Conservation (phyloP, 2,329 filamentous ascomycete species). For the Stachybotrys chartarum region DNA sequence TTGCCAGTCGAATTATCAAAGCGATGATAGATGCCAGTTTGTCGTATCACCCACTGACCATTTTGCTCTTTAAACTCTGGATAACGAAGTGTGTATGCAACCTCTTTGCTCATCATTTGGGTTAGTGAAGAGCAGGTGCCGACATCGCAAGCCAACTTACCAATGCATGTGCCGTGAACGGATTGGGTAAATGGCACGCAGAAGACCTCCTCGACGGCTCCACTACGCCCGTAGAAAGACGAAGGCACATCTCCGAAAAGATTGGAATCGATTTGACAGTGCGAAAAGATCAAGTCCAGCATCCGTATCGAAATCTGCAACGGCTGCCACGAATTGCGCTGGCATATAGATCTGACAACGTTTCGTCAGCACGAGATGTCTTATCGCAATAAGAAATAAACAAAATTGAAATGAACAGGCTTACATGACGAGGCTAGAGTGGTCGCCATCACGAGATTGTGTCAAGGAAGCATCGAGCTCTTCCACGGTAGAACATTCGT, state of each 20-base stretch:
- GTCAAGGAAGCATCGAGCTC: background rate
- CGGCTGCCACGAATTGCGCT: slow-evolving; percentile 19
- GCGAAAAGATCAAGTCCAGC: slow-evolving; percentile 13
- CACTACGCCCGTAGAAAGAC: slow-evolving; percentile 17
- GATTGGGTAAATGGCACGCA: slow-evolving; percentile 15
- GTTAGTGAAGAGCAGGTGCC: background rate
- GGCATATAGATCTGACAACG: slow-evolving; percentile 18
- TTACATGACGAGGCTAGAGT: slow-evolving; percentile 6
- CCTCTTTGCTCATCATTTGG: slow-evolving; percentile 7
- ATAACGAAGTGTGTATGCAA: slow-evolving; percentile 18
- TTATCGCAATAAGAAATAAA: too few species aligned
- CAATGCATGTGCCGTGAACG: slow-evolving; percentile 8
- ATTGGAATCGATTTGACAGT: slow-evolving; percentile 11
- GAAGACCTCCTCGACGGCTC: slow-evolving; percentile 16
- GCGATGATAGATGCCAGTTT: slow-evolving; percentile 18
- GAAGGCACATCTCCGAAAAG: slow-evolving; percentile 16
- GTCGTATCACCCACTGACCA: slow-evolving; percentile 17
- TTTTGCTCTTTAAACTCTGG: slow-evolving; percentile 16
- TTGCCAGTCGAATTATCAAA: slow-evolving; percentile 12
- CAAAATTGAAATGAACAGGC: background rate
- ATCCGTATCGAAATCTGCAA: slow-evolving; percentile 15
- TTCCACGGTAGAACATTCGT: background rate
- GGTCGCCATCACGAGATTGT: background rate
- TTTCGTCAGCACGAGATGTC: background rate
- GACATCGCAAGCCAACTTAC: slow-evolving; percentile 4